Percentiles rank a stretch among this genome's conserved stretches.
These are phyloP conservation scores for Pugionium cornutum DNA, from an alignment of 345 rosid genomes.

Conservation along the genomic window DNA sequence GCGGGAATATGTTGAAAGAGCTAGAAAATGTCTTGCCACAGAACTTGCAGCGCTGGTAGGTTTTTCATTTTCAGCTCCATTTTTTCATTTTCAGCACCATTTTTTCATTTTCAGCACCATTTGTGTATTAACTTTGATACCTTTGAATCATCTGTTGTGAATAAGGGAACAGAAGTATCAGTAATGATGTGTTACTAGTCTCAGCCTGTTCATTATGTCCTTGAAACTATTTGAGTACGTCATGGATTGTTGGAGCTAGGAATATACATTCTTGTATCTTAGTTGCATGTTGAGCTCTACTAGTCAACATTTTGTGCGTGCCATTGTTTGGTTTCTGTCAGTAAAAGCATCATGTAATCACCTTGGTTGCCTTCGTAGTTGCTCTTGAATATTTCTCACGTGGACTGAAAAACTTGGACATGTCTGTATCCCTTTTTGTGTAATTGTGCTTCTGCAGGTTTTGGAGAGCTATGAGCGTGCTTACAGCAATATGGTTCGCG, in stretches of 20 bases:
- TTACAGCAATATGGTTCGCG: conserved; percentile 94
- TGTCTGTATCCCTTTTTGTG: conserved; percentile 13
- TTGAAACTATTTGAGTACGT: conserved; percentile 22
- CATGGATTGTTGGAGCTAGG: conserved; percentile 23
- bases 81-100: too few species aligned
- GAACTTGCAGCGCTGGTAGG: conserved; percentile 99
- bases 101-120: not conserved
- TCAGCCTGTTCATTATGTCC: conserved; percentile 18
- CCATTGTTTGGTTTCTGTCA: conserved; percentile 18
- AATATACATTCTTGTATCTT: conserved; percentile 21
- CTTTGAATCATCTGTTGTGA: conserved; percentile 12
- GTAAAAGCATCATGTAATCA: conserved; percentile 21
- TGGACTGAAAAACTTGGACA: conserved; percentile 17
- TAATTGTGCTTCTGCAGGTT: conserved; percentile 57
- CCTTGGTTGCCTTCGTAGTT: conserved; percentile 15
- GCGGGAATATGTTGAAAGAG: conserved; percentile 89
- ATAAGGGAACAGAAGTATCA: conserved; percentile 13
- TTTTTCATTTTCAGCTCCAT: conserved; percentile 12
- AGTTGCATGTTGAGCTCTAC: conserved; percentile 23
- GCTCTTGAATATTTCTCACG: conserved; percentile 20
- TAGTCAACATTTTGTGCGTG: conserved; percentile 21
- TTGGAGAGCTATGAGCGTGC: conserved; percentile 99
- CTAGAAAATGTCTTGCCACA: conserved; percentile 94
- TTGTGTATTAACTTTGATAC: conserved; percentile 6
- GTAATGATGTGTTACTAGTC: conserved; percentile 9